These are phyloP conservation scores for Geranium rotundifolium DNA, from an alignment of 345 rosid species.

Conservation along the genomic window DNA sequence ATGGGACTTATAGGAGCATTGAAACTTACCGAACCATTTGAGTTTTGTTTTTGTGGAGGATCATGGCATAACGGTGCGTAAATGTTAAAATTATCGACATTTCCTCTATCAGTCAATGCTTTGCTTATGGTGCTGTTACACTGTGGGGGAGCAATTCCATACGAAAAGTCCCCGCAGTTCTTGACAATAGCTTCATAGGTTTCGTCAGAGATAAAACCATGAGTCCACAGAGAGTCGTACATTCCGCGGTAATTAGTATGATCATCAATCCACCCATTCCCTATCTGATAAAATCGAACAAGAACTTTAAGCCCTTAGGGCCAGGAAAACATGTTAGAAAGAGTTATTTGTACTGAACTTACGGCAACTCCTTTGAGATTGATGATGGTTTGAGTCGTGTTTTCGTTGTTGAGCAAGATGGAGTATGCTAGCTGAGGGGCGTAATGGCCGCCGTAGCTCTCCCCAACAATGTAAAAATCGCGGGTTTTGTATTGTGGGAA, in stretches of 20 bases:
- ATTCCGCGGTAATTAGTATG: neutral
- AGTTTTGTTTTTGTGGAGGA: neutral
- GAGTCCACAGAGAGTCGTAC: slow-evolving; percentile 24
- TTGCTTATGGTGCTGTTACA: slow-evolving; percentile 7
- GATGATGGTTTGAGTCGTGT: slow-evolving; percentile 16
- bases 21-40: slow-evolving; percentile 15
- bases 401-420: slow-evolving; percentile 21
- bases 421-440: slow-evolving; percentile 36
- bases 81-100: slow-evolving; percentile 24
- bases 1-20: too few relatives aligned
- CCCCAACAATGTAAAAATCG: slow-evolving; percentile 28
- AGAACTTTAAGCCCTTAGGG: neutral
- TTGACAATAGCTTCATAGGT: slow-evolving; percentile 20
- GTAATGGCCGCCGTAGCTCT: slow-evolving; percentile 43
- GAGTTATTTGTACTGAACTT: slow-evolving; percentile 5
- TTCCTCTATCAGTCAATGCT: slow-evolving; percentile 10
- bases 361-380: slow-evolving; percentile 49
- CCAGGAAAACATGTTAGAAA: neutral
- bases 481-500: slow-evolving; percentile 29
- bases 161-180: slow-evolving; percentile 20
- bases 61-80: slow-evolving; percentile 28
- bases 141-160: slow-evolving; percentile 2
- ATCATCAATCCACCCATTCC: too few relatives aligned
- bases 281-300: neutral
- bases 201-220: slow-evolving; percentile 40